Base-by-base conservation (phyloP, 2,329 filamentous ascomycete genomes). In the Calycina marina region DNA sequence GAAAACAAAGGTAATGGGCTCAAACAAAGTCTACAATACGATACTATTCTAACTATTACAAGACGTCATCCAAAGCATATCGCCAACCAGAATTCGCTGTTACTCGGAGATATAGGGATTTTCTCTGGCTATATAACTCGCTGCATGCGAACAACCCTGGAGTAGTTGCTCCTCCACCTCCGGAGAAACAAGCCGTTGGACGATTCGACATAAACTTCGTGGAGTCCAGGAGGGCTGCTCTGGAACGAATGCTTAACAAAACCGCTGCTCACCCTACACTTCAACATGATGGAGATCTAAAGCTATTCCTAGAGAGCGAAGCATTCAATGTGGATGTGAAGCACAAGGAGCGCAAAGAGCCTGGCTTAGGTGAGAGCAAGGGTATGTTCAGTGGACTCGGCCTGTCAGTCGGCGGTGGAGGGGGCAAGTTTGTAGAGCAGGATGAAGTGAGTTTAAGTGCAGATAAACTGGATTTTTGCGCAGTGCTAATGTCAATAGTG, bases 161-260 rank as follows among this genome's bases (percentile, higher is more conserved):
- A 36, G 77, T 94, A 22, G 85, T 98, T 17, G 83, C 98, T 9
- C 90, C 90, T 0, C 88, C 90, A 5, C 90, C 90, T 0, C 90
- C 90, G 1, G 90, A 98, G 60, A 98, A 98, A 63, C 90, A 98
- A 60, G 86, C 88, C 5, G 82, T 98, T 35, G 88, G 88, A 39
- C 76, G 90, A 24, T 98, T 98, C 52, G 88, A 98, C 57, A 82
- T 73, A 44, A 92, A 94, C 55, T 98, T 98, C 57, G 85, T 98
- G 40, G 90, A 98, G 57, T 84, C 82, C 26, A 69, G 90, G 48
- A 72, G 90, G 46, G 81, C 85, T 40, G 90, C 90, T 10, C 61
- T 98, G 37, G 90, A 98, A 59, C 83, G 90, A 53, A 98, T 98
- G 90, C 64, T 94, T 34, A 96, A 94, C 69, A 96, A 93, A 64